phyloP scores from a whole-genome alignment of 2,329 filamentous ascomycete genomes.

The Phyllosticta paracitricarpa region DNA sequence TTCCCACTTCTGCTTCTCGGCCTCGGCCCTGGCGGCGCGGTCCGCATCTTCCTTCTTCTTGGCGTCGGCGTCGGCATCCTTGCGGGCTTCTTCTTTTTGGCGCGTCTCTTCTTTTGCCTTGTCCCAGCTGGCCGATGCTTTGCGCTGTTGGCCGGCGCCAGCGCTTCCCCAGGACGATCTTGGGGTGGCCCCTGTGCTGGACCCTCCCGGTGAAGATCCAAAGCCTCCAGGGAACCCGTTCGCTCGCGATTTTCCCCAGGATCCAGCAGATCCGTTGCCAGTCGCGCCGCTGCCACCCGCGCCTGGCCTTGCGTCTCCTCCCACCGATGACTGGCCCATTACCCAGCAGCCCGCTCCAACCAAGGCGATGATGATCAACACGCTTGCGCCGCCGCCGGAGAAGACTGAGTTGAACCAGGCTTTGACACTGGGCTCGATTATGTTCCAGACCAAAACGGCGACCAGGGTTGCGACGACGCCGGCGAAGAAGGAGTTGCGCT shows the following conservation, averaged over 20 bases:
- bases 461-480: slow-evolving; percentile 71
- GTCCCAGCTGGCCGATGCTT: slow-evolving; percentile 45
- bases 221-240: slow-evolving; percentile 22
- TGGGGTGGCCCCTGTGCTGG: slow-evolving; percentile 14
- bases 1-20: slow-evolving; percentile 43
- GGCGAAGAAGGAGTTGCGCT: slow-evolving; percentile 83
- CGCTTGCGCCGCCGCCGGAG: slow-evolving; percentile 57
- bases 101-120: slow-evolving; percentile 59
- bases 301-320: slow-evolving; percentile 26
- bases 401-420: slow-evolving; percentile 64
- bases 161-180: slow-evolving; percentile 17
- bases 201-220: slow-evolving; percentile 8
- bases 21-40: slow-evolving; percentile 33
- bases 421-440: slow-evolving; percentile 62
- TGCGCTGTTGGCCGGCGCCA: slow-evolving; percentile 14
- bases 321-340: slow-evolving; percentile 53
- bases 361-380: slow-evolving; percentile 59
- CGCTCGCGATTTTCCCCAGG: slow-evolving; percentile 18
- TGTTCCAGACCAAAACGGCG: slow-evolving; percentile 61
- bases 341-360: slow-evolving; percentile 80
- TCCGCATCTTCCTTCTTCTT: slow-evolving; percentile 38
- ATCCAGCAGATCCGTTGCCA: slow-evolving; percentile 16
- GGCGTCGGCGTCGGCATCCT: slow-evolving; percentile 9
- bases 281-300: slow-evolving; percentile 14
- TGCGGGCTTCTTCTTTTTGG: slow-evolving; percentile 52